phyloP scores from a whole-genome alignment of 2,329 filamentous ascomycete genomes.

The Exophiala dermatitidis region DNA sequence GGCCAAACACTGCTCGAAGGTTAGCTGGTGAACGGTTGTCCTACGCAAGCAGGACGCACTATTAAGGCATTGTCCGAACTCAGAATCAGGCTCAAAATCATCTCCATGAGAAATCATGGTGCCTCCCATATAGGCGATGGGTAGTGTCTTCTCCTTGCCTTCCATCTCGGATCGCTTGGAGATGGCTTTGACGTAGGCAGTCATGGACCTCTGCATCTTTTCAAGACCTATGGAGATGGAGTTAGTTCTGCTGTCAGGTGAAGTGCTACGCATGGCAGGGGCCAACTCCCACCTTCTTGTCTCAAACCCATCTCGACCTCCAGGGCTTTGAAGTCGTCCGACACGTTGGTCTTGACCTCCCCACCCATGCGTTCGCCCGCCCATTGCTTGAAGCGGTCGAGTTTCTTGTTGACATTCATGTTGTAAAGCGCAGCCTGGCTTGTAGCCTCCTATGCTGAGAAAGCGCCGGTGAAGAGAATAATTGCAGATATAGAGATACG shows the following conservation, averaged over 20 bases:
- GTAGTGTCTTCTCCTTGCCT: constrained; percentile 79
- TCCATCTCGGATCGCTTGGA: constrained; percentile 77
- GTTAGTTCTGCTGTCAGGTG: constrained; percentile 16
- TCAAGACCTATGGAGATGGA: constrained; percentile 63
- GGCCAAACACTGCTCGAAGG: constrained; percentile 57
- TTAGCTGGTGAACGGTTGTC: background rate
- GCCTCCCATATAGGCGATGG: constrained; percentile 69
- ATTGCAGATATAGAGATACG: constrained; percentile 6
- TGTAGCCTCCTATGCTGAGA: background rate
- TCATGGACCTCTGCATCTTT: constrained; percentile 78
- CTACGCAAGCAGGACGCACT: constrained; percentile 41
- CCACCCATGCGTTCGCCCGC: constrained; percentile 92
- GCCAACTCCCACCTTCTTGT: constrained; percentile 60
- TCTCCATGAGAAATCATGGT: constrained; percentile 85
- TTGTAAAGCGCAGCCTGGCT: constrained; percentile 21
- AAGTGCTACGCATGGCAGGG: background rate
- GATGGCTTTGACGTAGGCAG: constrained; percentile 76
- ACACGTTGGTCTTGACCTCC: constrained; percentile 77
- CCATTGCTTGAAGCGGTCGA: constrained; percentile 97
- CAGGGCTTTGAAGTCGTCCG: constrained; percentile 84
- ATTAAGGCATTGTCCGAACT: constrained; percentile 80
- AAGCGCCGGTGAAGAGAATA: background rate
- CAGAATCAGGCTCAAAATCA: constrained; percentile 83
- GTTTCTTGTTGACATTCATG: constrained; percentile 72
- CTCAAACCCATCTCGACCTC: constrained; percentile 86